Conservation (phyloP, 139 green algal genomes). For the Chlamydomonas asymmetrica region DNA sequence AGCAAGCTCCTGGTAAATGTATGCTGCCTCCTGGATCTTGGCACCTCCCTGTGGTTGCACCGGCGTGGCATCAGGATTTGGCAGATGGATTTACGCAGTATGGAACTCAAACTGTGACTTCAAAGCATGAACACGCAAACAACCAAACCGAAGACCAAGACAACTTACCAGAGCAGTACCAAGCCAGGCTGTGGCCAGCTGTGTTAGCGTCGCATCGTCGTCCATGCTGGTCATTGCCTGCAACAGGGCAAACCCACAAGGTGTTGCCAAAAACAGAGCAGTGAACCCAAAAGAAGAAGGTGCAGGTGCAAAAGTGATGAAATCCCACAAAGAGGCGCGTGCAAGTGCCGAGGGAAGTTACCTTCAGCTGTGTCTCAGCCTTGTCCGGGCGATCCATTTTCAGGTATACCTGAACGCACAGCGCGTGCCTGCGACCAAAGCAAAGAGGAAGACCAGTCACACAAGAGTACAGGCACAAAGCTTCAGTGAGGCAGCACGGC, state of each 20-base stretch:
- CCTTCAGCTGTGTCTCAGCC: conserved; percentile 88
- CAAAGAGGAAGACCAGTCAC: no score
- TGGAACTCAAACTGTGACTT: no score
- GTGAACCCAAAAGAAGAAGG: no score
- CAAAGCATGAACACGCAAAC: no score
- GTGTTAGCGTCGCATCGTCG: conserved; percentile 94
- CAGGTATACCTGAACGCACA: conserved; percentile 84
- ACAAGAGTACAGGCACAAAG: no score
- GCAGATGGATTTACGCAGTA: no score
- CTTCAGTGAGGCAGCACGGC: no score
- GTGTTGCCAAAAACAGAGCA: no score
- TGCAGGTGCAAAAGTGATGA: background rate
- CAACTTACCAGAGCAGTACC: conserved; percentile 74
- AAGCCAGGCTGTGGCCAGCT: conserved; percentile 94
- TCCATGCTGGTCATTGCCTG: conserved; percentile 86
- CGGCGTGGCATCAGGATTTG: no score
- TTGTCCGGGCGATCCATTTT: conserved; percentile 91
- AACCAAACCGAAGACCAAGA: no score
- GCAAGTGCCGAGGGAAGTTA: conserved; percentile 24
- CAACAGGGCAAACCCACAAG: no score
- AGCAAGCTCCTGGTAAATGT: conserved; percentile 96
- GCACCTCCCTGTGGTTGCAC: conserved; percentile 68
- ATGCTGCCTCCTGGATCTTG: conserved; percentile 94
- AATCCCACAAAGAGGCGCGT: no score
- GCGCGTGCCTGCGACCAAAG: conserved; percentile 60